A percentile compares a stretch with the other conserved stretches of the same genome.
Evolutionary conservation across 2,329 filamentous ascomycete species (phyloP).

Genomic region (Zymoseptoria passerinii): DNA sequence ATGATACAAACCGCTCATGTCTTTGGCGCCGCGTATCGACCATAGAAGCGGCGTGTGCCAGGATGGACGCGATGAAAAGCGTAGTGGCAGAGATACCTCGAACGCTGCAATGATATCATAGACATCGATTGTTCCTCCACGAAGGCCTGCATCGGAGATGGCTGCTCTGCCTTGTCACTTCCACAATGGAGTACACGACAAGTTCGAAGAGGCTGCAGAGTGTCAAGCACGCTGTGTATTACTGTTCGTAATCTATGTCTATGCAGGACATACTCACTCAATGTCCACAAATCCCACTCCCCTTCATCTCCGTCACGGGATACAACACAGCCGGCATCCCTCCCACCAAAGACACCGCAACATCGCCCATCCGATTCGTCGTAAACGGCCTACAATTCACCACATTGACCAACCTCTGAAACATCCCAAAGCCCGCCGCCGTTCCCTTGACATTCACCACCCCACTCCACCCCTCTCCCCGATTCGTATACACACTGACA

Average conservation of each 20-base stretch:
- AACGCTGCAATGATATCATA: neutral
- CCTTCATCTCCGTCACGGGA: constrained; percentile 7
- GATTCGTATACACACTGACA: constrained; percentile 28
- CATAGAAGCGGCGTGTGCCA: neutral
- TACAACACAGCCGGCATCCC: constrained; percentile 12
- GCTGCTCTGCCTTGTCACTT: neutral
- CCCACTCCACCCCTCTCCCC: constrained; percentile 18
- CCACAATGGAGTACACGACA: neutral
- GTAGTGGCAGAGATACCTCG: neutral
- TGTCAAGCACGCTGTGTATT: neutral
- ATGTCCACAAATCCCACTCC: constrained; percentile 15
- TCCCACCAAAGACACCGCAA: constrained; percentile 22
- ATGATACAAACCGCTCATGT: too few species aligned
- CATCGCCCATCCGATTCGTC: constrained; percentile 36
- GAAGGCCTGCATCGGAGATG: neutral
- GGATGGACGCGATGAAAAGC: neutral
- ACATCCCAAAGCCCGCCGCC: constrained; percentile 20
- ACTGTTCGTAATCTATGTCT: neutral
- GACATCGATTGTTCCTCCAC: neutral
- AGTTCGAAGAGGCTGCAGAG: neutral
- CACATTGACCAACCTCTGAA: constrained; percentile 31
- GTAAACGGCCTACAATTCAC: constrained; percentile 38
- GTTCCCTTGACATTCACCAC: constrained; percentile 23
- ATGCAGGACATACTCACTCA: neutral
- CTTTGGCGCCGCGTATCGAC: neutral